Conservation (phyloP, 768 basidiomycete species). For the Rhodotorula babjevae region DNA sequence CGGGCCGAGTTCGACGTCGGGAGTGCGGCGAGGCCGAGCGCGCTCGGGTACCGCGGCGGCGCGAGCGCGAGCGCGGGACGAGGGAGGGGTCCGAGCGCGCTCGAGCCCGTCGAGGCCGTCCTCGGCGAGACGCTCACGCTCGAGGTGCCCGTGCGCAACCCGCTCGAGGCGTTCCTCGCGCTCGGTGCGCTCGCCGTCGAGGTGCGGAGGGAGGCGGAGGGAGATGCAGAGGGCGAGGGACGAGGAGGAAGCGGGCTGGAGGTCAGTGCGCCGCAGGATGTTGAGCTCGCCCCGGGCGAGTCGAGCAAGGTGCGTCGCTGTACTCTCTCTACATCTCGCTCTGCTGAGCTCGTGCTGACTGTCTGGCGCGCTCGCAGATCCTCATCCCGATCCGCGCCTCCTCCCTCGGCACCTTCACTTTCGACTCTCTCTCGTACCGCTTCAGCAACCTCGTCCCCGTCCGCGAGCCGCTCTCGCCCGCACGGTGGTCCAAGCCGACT, state of each 20-base stretch:
- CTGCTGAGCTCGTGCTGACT: too few relatives aligned
- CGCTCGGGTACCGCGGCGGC: background rate
- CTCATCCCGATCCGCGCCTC: constrained; percentile 15
- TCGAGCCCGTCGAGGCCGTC: background rate
- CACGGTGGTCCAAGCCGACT: constrained; percentile 61
- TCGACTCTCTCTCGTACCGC: constrained; percentile 27
- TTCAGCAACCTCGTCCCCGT: constrained; percentile 49
- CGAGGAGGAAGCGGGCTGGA: constrained; percentile 42
- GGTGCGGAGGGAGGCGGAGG: constrained; percentile 25
- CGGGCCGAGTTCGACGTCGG: constrained; percentile 29
- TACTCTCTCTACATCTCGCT: background rate
- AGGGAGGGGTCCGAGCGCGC: background rate
- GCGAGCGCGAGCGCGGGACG: background rate
- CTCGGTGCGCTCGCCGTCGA: constrained; percentile 34
- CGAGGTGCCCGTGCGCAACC: constrained; percentile 46
- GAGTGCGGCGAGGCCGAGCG: background rate
- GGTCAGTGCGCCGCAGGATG: constrained; percentile 58
- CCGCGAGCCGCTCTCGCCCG: constrained; percentile 64
- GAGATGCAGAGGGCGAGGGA: constrained; percentile 8
- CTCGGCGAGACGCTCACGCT: constrained; percentile 44
- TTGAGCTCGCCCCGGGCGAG: constrained; percentile 30
- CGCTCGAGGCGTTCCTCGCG: constrained; percentile 46
- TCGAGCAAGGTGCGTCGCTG: constrained; percentile 6
- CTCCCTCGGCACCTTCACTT: background rate
- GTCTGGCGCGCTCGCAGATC: constrained; percentile 10